phyloP scores from a whole-genome alignment of 2,329 filamentous ascomycete species.

The Fusarium haematococcum region DNA sequence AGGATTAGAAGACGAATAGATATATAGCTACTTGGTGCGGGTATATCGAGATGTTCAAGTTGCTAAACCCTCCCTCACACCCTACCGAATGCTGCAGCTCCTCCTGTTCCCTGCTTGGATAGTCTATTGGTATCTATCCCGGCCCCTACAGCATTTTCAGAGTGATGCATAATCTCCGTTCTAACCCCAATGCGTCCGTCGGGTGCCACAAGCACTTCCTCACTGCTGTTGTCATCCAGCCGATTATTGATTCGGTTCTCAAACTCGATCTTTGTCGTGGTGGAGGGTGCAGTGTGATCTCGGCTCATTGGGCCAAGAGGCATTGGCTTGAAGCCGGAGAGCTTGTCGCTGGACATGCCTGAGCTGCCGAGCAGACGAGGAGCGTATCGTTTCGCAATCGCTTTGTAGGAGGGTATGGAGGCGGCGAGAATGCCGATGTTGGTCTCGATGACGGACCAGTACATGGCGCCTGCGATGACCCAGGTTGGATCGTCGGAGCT shows the following conservation, averaged over 20 bases:
- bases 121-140: neutral
- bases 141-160: neutral
- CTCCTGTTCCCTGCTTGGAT: neutral
- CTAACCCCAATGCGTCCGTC: slow-evolving; percentile 25
- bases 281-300: neutral
- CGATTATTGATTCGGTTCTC: slow-evolving; percentile 22
- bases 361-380: slow-evolving; percentile 29
- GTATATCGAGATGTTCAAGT: neutral
- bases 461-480: slow-evolving; percentile 31
- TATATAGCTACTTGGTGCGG: neutral
- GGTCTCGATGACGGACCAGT: slow-evolving; percentile 34
- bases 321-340: slow-evolving; percentile 33
- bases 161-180: slow-evolving; percentile 16
- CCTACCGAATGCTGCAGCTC: neutral
- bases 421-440: slow-evolving; percentile 35
- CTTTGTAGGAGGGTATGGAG: slow-evolving; percentile 29
- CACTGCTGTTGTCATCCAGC: slow-evolving; percentile 18
- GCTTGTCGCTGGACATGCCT: slow-evolving; percentile 24
- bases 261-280: slow-evolving; percentile 5
- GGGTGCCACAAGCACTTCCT: slow-evolving; percentile 18
- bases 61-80: neutral
- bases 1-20: neutral
- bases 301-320: slow-evolving; percentile 21
- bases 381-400: slow-evolving; percentile 30
- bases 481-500: slow-evolving; percentile 23